phyloP scores from a whole-genome alignment of 257 asterid species.

The Capsicum pubescens region DNA sequence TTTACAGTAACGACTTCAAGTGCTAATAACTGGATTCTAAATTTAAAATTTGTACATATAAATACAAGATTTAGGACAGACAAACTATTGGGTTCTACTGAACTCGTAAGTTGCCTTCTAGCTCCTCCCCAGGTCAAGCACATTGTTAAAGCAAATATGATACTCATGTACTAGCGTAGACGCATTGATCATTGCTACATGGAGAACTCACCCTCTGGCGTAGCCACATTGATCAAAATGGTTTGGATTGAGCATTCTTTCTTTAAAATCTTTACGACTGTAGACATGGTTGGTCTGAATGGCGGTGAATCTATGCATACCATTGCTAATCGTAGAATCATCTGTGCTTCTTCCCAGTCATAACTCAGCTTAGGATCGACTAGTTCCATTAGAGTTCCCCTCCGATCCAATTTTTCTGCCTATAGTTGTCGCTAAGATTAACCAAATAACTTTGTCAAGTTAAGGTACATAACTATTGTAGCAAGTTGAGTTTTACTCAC shows the following conservation, averaged over 20 bases:
- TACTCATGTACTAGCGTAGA: not conserved
- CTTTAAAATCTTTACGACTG: not conserved
- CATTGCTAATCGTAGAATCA: not conserved
- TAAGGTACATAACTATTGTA: not conserved
- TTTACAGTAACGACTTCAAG: not conserved
- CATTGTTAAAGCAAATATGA: not conserved
- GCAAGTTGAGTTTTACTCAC: conserved; percentile 20
- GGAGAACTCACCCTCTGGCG: not conserved
- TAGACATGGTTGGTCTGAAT: conserved; percentile 4
- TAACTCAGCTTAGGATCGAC: not conserved
- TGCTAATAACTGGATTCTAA: not conserved
- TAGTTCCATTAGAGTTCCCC: not conserved
- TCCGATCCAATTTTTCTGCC: not conserved
- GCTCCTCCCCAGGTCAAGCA: not conserved
- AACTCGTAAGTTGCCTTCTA: not conserved
- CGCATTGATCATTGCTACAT: no score
- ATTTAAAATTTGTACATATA: not conserved
- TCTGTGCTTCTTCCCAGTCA: not conserved
- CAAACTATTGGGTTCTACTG: not conserved
- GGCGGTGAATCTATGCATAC: not conserved
- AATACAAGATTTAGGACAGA: not conserved
- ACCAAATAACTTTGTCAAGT: not conserved
- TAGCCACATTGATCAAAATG: not conserved
- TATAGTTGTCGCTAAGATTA: not conserved
- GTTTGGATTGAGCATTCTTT: not conserved